Base-by-base conservation (phyloP, 2,329 filamentous ascomycete species). In the Alternaria longipes region DNA sequence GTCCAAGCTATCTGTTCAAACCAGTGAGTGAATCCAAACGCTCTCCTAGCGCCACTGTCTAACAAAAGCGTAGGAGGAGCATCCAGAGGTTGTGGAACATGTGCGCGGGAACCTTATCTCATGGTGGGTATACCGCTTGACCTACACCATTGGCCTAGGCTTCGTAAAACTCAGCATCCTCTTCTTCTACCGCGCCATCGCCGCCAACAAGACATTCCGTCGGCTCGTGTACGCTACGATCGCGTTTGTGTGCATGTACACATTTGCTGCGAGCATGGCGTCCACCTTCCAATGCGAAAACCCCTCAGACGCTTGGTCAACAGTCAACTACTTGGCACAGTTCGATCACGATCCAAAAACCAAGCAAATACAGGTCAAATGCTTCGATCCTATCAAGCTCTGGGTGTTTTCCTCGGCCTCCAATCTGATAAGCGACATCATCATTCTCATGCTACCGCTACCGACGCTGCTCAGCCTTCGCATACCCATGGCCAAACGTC, bases 401-500 rank as follows among this genome's bases (percentile, higher is more conserved):
- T 78, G 71, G 62, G 63, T 77, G 2, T 68, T 74, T 49, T 82
- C 81, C 0, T 81, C 70, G 2, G 75, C 75, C 7, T 68, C 81
- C 56, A 82, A 81, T 45, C 76, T 82, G 52, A 65, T 76, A 49
- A 81, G 77, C 56, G 81, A 83, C 56, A 69, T 81, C 9, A 62
- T 81, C 18, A 81, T 84, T 56, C 76, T 83, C 6, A 59, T 81
- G 6, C 67, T 84, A 3, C 82, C 83, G 0, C 79, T 84, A 16
- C 81, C 82, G 0, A 77, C 83, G 46, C 76, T 84, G 28, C 72
- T 80, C 0, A 77, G 77, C 3, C 78, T 86, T 3, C 78, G 84
- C 56, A 84, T 86, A 7, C 82, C 84, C 0, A 72, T 69, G 4
- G 78, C 78, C 3, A 84, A 86, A 56, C 85, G 86, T 55, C 70